These are phyloP conservation scores for Wickerhamiella siamensis DNA, from an alignment of 805 yeast species.

Conservation along the genomic window DNA sequence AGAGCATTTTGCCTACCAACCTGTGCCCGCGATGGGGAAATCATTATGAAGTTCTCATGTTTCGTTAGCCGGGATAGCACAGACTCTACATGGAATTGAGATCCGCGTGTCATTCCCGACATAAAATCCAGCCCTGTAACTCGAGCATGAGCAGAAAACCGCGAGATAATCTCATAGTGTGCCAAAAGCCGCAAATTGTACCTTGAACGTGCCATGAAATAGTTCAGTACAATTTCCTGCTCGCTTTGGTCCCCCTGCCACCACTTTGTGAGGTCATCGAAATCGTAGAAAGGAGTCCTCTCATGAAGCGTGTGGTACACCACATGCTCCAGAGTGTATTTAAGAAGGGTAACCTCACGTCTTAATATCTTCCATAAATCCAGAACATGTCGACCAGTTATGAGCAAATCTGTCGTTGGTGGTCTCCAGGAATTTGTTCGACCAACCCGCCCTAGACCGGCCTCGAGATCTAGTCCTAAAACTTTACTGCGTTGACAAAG, in stretches of 20 bases:
- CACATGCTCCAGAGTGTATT: conserved; percentile 66
- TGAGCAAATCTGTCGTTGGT: conserved; percentile 52
- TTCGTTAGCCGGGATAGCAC: conserved; percentile 61
- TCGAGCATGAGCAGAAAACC: conserved; percentile 71
- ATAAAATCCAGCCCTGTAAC: conserved; percentile 79
- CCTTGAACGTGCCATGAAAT: conserved; percentile 33
- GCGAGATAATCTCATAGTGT: conserved; percentile 49
- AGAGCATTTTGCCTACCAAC: conserved; percentile 76
- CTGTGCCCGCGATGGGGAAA: conserved; percentile 67
- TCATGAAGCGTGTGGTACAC: conserved; percentile 52
- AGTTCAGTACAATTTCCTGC: conserved; percentile 30
- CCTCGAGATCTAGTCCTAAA: not conserved
- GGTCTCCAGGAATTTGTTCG: conserved; percentile 3
- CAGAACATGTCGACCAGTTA: conserved; percentile 71
- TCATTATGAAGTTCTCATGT: conserved; percentile 52
- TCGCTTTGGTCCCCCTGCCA: conserved; percentile 22
- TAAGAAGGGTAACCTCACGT: conserved; percentile 44
- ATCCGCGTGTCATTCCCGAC: conserved; percentile 79
- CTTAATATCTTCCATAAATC: conserved; percentile 74
- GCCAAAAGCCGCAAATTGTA: conserved; percentile 36
- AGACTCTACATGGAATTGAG: conserved; percentile 89
- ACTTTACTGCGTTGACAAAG: conserved; percentile 43
- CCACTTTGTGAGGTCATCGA: conserved; percentile 35
- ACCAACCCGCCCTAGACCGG: conserved; percentile 12
- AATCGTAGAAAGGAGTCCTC: conserved; percentile 49